phyloP scores from a whole-genome alignment of 2,329 filamentous ascomycete species.

The Cladosporium sp. region DNA sequence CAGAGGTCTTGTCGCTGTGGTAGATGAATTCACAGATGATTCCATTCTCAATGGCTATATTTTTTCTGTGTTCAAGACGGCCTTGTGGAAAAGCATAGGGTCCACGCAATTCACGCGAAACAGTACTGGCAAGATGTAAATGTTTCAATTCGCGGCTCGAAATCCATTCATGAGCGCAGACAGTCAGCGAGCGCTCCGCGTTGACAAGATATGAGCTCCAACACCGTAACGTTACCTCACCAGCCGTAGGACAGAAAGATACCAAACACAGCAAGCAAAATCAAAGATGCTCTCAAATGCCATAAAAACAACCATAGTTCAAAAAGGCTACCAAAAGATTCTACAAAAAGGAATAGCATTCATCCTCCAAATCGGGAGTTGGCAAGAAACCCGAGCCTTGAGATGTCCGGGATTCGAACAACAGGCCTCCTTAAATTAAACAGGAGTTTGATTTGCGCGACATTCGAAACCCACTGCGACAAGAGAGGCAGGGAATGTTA shows the following conservation, averaged over 20 bases:
- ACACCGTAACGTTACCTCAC: neutral
- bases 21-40: neutral
- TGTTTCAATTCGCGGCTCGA: neutral
- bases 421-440: neutral
- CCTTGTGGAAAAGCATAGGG: neutral
- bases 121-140: no score
- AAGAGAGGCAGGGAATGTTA: neutral
- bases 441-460: neutral
- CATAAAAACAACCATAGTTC: neutral
- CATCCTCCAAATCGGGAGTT: neutral
- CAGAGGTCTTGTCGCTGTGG: neutral
- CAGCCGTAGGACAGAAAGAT: neutral
- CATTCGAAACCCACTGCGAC: neutral
- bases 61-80: neutral
- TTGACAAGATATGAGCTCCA: neutral
- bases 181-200: neutral
- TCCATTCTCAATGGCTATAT: neutral
- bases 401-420: neutral
- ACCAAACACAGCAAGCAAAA: neutral
- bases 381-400: neutral
- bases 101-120: neutral
- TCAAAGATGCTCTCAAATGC: no score
- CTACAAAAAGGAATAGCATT: neutral
- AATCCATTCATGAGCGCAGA: neutral
- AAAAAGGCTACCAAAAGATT: neutral